phyloP scores from a whole-genome alignment of 768 basidiomycete species.

The Lactarius vividus region DNA sequence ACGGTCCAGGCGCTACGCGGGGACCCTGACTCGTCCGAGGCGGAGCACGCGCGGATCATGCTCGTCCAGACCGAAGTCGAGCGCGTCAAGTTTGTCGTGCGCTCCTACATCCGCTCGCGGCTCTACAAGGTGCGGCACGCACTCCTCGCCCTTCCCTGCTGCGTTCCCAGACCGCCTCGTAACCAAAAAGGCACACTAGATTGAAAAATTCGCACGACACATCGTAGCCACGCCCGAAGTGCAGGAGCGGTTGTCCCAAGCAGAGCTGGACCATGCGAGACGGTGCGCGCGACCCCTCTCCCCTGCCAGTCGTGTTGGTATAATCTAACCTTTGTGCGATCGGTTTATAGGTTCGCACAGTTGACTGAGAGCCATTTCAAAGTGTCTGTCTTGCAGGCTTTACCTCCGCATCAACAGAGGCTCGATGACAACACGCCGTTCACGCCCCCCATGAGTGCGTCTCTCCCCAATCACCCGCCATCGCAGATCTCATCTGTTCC shows the following conservation, averaged over 20 bases:
- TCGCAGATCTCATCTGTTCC: constrained; percentile 9
- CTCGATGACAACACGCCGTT: constrained; percentile 73
- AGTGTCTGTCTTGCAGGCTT: constrained; percentile 74
- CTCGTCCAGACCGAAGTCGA: constrained; percentile 95
- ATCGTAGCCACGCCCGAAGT: constrained; percentile 68
- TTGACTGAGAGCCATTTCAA: constrained; percentile 77
- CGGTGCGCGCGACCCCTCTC: constrained; percentile 44
- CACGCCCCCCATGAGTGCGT: constrained; percentile 72
- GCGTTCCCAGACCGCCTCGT: background rate
- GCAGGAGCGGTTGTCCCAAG: constrained; percentile 76
- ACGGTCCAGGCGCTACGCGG: constrained; percentile 72
- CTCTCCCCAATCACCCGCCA: constrained; percentile 3
- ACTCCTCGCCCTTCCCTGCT: background rate
- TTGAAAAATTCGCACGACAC: constrained; percentile 83
- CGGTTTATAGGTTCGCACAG: constrained; percentile 58
- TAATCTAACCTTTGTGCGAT: constrained; percentile 2
- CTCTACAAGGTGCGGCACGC: constrained; percentile 68
- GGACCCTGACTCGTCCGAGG: constrained; percentile 83
- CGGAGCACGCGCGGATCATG: constrained; percentile 90
- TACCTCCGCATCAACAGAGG: constrained; percentile 74
- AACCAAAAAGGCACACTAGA: constrained; percentile 42
- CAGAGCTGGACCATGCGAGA: constrained; percentile 78
- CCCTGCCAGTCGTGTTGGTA: background rate
- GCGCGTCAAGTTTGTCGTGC: constrained; percentile 86
- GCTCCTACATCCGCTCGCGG: constrained; percentile 85